phyloP scores from a whole-genome alignment of 768 basidiomycete genomes.

The Amanita inopinata region DNA sequence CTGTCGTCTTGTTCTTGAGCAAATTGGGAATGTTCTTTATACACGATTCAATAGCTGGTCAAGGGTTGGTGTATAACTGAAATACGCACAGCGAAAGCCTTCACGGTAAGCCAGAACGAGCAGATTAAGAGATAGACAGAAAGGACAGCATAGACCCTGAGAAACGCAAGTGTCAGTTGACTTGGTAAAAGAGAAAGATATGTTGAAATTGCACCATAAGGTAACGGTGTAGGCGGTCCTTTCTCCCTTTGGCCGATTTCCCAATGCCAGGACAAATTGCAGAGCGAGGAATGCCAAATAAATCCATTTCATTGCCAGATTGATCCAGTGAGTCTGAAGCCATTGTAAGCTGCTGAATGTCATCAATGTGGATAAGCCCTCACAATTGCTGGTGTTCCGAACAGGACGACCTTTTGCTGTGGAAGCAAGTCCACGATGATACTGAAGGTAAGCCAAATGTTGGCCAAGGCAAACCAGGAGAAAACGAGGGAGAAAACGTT shows the following conservation, averaged over 20 bases:
- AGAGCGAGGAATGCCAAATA: constrained; percentile 80
- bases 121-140: constrained; percentile 80
- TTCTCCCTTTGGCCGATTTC: constrained; percentile 86
- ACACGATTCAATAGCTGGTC: background rate
- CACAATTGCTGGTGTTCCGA: constrained; percentile 65
- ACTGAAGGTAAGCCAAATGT: constrained; percentile 91
- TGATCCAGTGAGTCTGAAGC: constrained; percentile 80
- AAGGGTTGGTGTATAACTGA: background rate
- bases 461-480: constrained; percentile 89
- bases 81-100: constrained; percentile 59
- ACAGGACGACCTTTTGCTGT: constrained; percentile 40
- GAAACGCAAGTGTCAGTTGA: background rate
- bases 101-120: constrained; percentile 75
- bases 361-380: constrained; percentile 19
- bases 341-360: constrained; percentile 3
- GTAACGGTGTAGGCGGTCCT: constrained; percentile 61
- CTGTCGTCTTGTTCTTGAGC: constrained; percentile 38
- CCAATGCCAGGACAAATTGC: constrained; percentile 55
- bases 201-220: constrained; percentile 42
- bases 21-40: constrained; percentile 42
- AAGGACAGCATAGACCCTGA: constrained; percentile 76
- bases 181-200: background rate
- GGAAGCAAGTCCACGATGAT: constrained; percentile 90
- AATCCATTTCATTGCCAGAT: constrained; percentile 73
- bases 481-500: constrained; percentile 80